Evolutionary conservation across 306 rosid genomes (phyloP).

Genomic region (Astragalus membranaceus): DNA sequence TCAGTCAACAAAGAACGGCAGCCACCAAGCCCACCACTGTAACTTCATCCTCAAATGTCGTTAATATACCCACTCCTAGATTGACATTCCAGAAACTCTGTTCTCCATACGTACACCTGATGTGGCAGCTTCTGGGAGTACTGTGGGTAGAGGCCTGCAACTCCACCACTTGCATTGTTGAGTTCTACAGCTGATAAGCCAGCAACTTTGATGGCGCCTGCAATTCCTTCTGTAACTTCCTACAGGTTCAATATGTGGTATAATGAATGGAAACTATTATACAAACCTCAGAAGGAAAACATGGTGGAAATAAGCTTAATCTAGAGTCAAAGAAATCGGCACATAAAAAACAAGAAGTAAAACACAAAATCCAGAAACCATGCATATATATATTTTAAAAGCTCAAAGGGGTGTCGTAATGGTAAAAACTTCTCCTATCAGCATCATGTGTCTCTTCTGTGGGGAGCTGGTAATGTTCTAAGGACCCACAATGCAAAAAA

Average conservation of each 20-base stretch:
- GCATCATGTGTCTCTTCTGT: slow-evolving; percentile 36
- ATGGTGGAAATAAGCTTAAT: slow-evolving; percentile 42
- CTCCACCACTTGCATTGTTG: not conserved
- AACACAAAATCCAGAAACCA: slow-evolving; percentile 37
- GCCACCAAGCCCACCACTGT: not conserved
- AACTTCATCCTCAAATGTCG: slow-evolving; percentile 8
- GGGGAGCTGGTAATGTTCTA: slow-evolving; percentile 20
- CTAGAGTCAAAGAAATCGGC: no score
- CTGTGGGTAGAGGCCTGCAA: slow-evolving; percentile 14
- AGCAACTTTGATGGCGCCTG: not conserved
- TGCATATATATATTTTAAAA: slow-evolving; percentile 62
- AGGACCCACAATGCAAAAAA: slow-evolving; percentile 45
- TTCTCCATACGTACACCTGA: slow-evolving; percentile 8
- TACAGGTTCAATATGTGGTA: slow-evolving; percentile 18
- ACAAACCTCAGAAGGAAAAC: slow-evolving; percentile 59
- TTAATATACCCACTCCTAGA: slow-evolving; percentile 16
- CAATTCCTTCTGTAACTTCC: not conserved
- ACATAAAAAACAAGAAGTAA: slow-evolving; percentile 33
- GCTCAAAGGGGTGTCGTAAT: slow-evolving; percentile 63
- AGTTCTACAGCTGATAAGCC: no score
- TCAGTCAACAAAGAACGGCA: slow-evolving; percentile 16
- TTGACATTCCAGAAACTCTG: no score
- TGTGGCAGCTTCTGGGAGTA: slow-evolving; percentile 1
- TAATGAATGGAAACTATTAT: slow-evolving; percentile 56
- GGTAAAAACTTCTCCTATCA: slow-evolving; percentile 50